Evolutionary conservation across 2,329 filamentous ascomycete genomes (phyloP), one percentile per base, ranked within the genome.

Genomic region (Calonectria pseudoturangicola): DNA sequence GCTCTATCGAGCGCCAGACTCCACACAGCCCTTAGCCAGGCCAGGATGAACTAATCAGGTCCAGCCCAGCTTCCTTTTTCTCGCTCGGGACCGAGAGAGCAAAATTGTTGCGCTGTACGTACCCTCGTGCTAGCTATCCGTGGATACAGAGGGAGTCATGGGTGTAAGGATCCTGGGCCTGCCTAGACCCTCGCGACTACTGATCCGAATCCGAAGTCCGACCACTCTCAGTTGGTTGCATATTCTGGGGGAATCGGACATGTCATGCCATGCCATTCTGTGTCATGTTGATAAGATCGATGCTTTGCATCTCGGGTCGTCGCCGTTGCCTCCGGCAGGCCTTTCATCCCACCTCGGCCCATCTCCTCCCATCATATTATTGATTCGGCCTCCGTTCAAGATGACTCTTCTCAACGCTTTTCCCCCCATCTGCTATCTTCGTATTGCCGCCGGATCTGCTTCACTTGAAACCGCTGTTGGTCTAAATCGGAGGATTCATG

Each of bases 201-300:
- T 28, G 28, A 51, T 15, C 41, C 25, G 33, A 36, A 36, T 36
- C 70, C 70, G 70, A 72, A 65, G 41, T 41, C 65, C 70, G 70
- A 60, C 39, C 68, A n/a, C 36, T 28, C 45, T 43, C 7, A 36
- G 30, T 47, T 36, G 33, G 48, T 58, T 65, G 28, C 48, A 51
- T 28, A 33, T 58, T 64, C 48, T 12, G 13, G 10, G 30, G 45
- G 30, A 41, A 41, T 33, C 41, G 27, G 58, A 30, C 58, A 39
- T 12, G 30, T 21, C 54, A 50, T 62, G 51, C 30, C 58, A 33
- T 56, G 28, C 2, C 63, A 63, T 67, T 51, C 41, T 33, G 47
- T 70, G 68, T 43, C 45, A 66, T 51, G 56, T 56, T 28, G 69
- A 67, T 67, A 66, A 51, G 63, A 62, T 67, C 36, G 51, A 47